These are phyloP conservation scores for Suillus fuscotomentosus DNA, from an alignment of 768 basidiomycete species.

Conservation along the genomic window DNA sequence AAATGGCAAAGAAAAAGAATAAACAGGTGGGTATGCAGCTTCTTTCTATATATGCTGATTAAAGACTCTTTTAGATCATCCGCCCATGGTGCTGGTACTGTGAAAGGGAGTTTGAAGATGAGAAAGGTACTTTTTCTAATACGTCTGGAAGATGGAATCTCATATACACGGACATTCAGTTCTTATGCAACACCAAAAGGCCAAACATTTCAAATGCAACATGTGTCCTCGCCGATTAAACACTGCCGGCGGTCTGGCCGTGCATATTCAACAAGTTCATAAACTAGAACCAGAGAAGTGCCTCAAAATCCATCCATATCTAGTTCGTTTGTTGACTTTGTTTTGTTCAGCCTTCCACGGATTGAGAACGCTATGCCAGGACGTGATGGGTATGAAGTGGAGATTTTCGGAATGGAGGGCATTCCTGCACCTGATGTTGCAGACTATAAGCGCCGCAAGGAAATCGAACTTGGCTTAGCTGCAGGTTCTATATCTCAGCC, in stretches of 20 bases:
- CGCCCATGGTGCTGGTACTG: conserved; percentile 99
- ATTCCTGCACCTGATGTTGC: conserved; percentile 92
- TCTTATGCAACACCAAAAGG: conserved; percentile 98
- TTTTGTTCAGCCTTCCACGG: conserved; percentile 58
- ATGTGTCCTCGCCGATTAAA: conserved; percentile 95
- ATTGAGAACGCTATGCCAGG: conserved; percentile 97
- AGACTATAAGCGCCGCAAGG: conserved; percentile 94
- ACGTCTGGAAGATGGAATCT: not conserved
- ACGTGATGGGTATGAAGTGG: conserved; percentile 96
- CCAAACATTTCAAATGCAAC: conserved; percentile 98
- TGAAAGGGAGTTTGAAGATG: conserved; percentile 99
- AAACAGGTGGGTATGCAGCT: conserved; percentile 37
- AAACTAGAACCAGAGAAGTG: conserved; percentile 92
- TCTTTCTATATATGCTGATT: not conserved
- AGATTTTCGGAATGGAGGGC: conserved; percentile 99
- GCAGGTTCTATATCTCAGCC: conserved; percentile 82
- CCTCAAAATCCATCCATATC: not conserved
- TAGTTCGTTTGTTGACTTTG: not conserved
- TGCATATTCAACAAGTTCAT: conserved; percentile 98
- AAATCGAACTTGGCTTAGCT: conserved; percentile 86
- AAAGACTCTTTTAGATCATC: conserved; percentile 51
- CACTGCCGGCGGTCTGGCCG: conserved; percentile 95
- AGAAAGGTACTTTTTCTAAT: conserved; percentile 69
- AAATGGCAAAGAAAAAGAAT: conserved; percentile 56
- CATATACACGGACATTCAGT: conserved; percentile 46